Evolutionary conservation across 2,329 filamentous ascomycete genomes (phyloP), one percentile per base, ranked within the genome.

Genomic region (Alternaria brassicae): DNA sequence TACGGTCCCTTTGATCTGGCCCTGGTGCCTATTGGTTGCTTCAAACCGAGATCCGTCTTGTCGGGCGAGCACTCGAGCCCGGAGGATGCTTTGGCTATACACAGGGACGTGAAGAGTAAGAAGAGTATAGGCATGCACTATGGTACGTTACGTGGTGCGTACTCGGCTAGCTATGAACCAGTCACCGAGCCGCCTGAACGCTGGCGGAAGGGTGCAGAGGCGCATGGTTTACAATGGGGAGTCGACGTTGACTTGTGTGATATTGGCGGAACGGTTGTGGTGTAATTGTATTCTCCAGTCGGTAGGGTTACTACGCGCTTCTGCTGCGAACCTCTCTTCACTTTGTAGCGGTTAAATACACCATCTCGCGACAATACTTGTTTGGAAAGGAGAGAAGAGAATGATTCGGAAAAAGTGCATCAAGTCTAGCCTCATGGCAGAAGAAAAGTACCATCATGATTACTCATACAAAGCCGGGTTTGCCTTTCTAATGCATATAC

Each of bases 91-190:
- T 63, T 84, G 1, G 69, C 78, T 27, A 82, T 84, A 41, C 82
- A 84, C 56, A 77, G 78, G 50, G 81, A 82, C 56, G 67, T 84
- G 42, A 74, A 65, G 42, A 81, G 81, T 53, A 81, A 76, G 69
- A 79, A 78, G 62, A 83, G 80, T 30, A 78, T 85, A 25, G 82
- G 81, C 0, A 84, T 84, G 82, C 83, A 85, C 58, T 84, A 80
- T 61, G 82, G 82, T 0, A 84, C 82, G 0, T 77, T 84, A 0
- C 65, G 82, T 53, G 81, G 82, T 15, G 78, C 76, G 0, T 66
- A 83, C 4, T 81, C 78, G 40, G 78, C 72, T 12, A 75, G 79
- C 7, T 84, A 80, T 55, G 82, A 85, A 60, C 81, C 82, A 51
- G 82, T 84, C 1, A 77, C 78, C 4, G 81, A 82, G 62, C 82